Base-by-base conservation (phyloP, 345 rosid species). In the Jatropha curcas region DNA sequence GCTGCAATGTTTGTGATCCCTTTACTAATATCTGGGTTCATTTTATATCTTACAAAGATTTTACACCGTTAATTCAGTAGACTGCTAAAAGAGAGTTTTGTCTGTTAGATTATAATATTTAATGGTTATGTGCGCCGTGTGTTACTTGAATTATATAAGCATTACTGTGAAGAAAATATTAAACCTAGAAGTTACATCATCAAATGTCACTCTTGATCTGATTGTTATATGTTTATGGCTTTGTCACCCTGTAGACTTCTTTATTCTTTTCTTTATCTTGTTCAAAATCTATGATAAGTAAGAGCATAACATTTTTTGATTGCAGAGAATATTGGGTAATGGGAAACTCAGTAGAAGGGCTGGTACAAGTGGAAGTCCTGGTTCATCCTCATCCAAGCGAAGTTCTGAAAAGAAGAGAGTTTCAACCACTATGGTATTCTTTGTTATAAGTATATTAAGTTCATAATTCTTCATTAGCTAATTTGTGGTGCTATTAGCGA, bases 381-480 rank as follows among this genome's bases (percentile, higher is more conserved):
- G 84, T 68, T 87, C 90, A 65, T 78, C 71, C 31, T 70, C 83
- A 41, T 81, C 84, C 11, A 88, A 88, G 79, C 81, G 88, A 61
- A 84, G 80, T 70, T 84, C 86, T 79, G 91, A 86, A 50, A 90
- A 82, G 84, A 87, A 83, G 77, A 76, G 80, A 66, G 76, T 27
- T 71, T 84, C 89, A 30, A 80, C 86, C 53, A 77, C 75, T 63
- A 85, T 84, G 89, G 88, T 86, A 82, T 51, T 74, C 27, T 50
- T 43, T 19, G n/a, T 56, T 33, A 27, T 11, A 37, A 72, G 46
- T 9, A 13, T 34, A 9, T 39, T 31, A 7, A 22, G 58, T 62
- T 51, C 48, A 25, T 51, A 27, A 27, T 63, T 1, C 16, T 53
- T 19, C 22, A 37, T 60, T 16, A 35, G 46, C 16, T 34, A 12